Percentiles rank a stretch among this genome's conserved stretches.
These are phyloP conservation scores for Nitzschia sp. DNA, from an alignment of 108 stramenopile species.

Conservation along the genomic window DNA sequence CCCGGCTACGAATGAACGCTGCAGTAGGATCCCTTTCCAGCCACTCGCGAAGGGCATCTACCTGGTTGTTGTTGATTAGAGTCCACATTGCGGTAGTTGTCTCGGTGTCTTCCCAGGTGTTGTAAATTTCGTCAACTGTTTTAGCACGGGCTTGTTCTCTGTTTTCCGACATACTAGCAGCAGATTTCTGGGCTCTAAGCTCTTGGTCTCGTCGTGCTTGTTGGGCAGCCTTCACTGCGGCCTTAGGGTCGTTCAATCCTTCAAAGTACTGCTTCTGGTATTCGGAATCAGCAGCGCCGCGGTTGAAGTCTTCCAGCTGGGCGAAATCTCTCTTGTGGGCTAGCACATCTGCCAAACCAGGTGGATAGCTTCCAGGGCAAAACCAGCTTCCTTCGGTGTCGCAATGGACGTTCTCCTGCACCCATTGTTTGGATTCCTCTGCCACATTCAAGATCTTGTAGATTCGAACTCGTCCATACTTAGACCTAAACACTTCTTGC, in stretches of 20 bases:
- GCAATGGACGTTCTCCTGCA: slow-evolving; percentile 74
- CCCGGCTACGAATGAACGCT: slow-evolving; percentile 76
- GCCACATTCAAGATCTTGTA: slow-evolving; percentile 86
- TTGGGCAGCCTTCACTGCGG: slow-evolving; percentile 50
- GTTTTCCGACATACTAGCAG: slow-evolving; percentile 27
- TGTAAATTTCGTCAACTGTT: slow-evolving; percentile 63
- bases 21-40: slow-evolving; percentile 70
- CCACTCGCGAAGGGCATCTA: slow-evolving; percentile 67
- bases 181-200: slow-evolving; percentile 11
- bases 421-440: slow-evolving; percentile 81
- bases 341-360: slow-evolving; percentile 69
- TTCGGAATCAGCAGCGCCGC: slow-evolving; percentile 64
- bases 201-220: slow-evolving; percentile 38
- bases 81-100: slow-evolving; percentile 87
- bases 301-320: slow-evolving; percentile 93
- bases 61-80: slow-evolving; percentile 56
- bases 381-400: slow-evolving; percentile 87
- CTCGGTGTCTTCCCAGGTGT: slow-evolving; percentile 82
- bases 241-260: slow-evolving; percentile 67
- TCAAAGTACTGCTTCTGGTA: slow-evolving; percentile 89
- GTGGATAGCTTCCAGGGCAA: slow-evolving; percentile 90
- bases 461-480: slow-evolving; percentile 98
- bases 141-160: slow-evolving; percentile 21
- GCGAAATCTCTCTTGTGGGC: slow-evolving; percentile 82
- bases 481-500: slow-evolving; percentile 88